Evolutionary conservation across 2,329 filamentous ascomycete species (phyloP), one percentile per base, ranked within the genome.

Genomic region (Pseudocercospora fuligena): DNA sequence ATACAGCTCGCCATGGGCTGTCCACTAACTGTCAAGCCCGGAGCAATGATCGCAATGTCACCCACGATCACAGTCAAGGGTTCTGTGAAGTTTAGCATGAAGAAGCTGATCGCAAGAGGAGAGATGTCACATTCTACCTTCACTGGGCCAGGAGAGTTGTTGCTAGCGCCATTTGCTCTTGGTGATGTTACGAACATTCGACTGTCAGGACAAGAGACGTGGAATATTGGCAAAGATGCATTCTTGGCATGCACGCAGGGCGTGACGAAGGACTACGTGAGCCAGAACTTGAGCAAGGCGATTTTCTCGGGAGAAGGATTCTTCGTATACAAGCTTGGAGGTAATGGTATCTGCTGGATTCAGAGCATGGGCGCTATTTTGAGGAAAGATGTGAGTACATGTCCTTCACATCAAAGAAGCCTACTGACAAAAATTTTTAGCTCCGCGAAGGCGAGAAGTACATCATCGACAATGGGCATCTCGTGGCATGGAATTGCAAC

Each of bases 281-380:
- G 67, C 25, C 95, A 98, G 78, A 88, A 92, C 0, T 81, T 99
- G 23, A 87, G 90, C 66, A 98, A 98, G 79, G 93, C 92, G 21
- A 92, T 98, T 80, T 98, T 99, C 79, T 93, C 90, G 21, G 95
- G 95, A 0, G 95, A 98, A 79, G 95, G 95, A 0, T 77, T 97
- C 29, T 98, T 93, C 79, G 89, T 97, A 11, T 96, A 96, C 80
- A 94, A 92, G 78, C 90, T 98, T 9, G 87, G 84, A 14, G 94
- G 94, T 0, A 86, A 84, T 6, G 95, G 95, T 0, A 82, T 98
- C 40, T 76, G 97, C 47, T 99, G 94, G 92, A 85, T 97, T 56
- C 92, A 92, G 8, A 97, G 92, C 75, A 95, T 99, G 74, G 95
- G 95, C 6, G 95, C 95, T 5, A 97, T 99, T 68, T 92, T 98